These are phyloP conservation scores for Colletotrichum abscissum DNA, from an alignment of 2,329 filamentous ascomycete species.

Conservation along the genomic window DNA sequence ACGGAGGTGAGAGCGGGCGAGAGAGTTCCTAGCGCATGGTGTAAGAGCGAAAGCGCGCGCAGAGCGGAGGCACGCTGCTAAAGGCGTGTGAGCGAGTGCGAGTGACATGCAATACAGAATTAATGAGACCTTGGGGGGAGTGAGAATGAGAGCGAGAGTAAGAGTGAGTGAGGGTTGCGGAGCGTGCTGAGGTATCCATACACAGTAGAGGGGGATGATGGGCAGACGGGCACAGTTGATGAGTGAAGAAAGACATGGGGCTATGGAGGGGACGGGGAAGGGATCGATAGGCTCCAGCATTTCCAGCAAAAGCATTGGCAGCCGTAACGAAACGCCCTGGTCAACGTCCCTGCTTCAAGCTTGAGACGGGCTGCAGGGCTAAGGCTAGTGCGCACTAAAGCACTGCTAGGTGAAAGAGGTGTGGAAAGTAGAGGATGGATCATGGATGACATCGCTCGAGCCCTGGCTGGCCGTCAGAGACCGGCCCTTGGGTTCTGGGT, in stretches of 20 bases:
- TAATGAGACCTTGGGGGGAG: conserved; percentile 15
- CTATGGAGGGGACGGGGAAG: conserved; percentile 44
- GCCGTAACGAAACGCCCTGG: conserved; percentile 18
- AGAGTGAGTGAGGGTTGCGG: too few relatives aligned
- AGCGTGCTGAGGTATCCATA: background rate
- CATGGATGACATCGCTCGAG: conserved; percentile 27
- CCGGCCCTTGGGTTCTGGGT: conserved; percentile 12
- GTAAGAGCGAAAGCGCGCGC: background rate
- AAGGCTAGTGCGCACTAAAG: conserved; percentile 18
- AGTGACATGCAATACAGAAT: conserved; percentile 12
- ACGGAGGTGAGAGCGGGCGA: background rate
- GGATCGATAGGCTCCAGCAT: conserved; percentile 44
- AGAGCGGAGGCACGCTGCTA: background rate
- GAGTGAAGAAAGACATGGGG: conserved; percentile 32
- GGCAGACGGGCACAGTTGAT: conserved; percentile 22
- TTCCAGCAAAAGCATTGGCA: conserved; percentile 35
- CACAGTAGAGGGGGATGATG: background rate
- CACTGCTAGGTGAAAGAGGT: background rate
- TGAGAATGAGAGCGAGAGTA: background rate
- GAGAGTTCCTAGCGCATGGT: conserved; percentile 1
- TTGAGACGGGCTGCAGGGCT: conserved; percentile 25
- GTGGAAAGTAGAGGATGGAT: conserved; percentile 21
- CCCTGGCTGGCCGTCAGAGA: conserved; percentile 21
- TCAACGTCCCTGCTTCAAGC: conserved; percentile 29
- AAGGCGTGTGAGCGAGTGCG: conserved; percentile 9